Evolutionary conservation across 345 rosid species (phyloP).

Genomic region (Capsella bursapastoris): DNA sequence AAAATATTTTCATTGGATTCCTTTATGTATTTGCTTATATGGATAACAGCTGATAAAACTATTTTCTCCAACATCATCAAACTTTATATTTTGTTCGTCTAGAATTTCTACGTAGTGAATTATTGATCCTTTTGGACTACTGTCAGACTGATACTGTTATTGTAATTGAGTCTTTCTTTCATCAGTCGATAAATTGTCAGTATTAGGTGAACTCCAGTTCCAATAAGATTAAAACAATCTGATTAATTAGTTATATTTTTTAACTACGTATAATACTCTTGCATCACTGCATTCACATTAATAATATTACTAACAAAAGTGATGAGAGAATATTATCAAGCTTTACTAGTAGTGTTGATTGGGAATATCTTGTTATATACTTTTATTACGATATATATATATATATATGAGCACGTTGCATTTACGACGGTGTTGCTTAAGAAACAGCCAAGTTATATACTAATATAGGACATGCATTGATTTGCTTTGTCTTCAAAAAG

Average conservation of each 20-base stretch:
- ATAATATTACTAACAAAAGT: neutral
- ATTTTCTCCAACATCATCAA: neutral
- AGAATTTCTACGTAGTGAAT: neutral
- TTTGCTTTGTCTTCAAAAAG: slow-evolving; percentile 35
- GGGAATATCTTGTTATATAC: neutral
- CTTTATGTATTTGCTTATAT: neutral
- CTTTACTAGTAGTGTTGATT: slow-evolving; percentile 7
- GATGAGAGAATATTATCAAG: neutral
- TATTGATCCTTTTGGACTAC: slow-evolving; percentile 6
- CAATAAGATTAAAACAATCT: neutral
- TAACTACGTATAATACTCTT: neutral
- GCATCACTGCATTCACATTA: neutral
- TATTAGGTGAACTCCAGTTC: neutral
- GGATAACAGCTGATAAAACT: neutral
- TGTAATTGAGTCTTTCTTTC: neutral
- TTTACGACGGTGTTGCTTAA: slow-evolving; percentile 31
- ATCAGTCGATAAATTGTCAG: neutral
- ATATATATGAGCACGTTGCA: slow-evolving; percentile 20
- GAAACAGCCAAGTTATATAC: slow-evolving; percentile 31
- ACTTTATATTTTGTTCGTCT: neutral
- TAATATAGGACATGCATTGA: neutral
- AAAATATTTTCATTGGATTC: slow-evolving; percentile 30
- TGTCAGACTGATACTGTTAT: neutral
- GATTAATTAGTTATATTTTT: neutral
- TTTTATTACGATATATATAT: neutral